These are phyloP conservation scores for Gossypium herbaceum DNA, from an alignment of 345 rosid species.

Conservation along the genomic window DNA sequence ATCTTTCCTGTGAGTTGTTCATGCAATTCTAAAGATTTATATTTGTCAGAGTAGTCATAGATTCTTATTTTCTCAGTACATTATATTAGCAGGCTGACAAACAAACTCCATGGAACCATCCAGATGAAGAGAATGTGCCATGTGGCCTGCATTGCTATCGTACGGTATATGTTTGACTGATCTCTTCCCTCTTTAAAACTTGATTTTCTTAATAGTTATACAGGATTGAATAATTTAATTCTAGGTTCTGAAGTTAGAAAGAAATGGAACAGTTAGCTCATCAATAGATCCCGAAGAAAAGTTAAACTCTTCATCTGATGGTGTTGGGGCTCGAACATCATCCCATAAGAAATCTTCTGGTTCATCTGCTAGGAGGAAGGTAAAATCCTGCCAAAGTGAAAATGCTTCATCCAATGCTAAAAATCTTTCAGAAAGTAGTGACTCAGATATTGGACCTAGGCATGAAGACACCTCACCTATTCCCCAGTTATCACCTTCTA, in stretches of 20 bases:
- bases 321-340: conserved; percentile 35
- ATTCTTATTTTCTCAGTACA: conserved; percentile 19
- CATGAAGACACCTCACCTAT: conserved; percentile 42
- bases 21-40: conserved; percentile 24
- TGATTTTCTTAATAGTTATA: not conserved
- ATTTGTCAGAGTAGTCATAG: conserved; percentile 20
- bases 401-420: conserved; percentile 90
- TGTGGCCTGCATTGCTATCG: conserved; percentile 80
- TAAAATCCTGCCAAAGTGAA: conserved; percentile 71
- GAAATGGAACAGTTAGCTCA: conserved; percentile 25
- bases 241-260: conserved; percentile 65
- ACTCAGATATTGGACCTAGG: conserved; percentile 67
- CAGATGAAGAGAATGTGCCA: conserved; percentile 54
- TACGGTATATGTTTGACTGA: conserved; percentile 41
- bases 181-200: conserved; percentile 8
- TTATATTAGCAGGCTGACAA: conserved; percentile 62
- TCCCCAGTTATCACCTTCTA: conserved; percentile 45
- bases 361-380: conserved; percentile 42
- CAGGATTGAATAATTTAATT: conserved; percentile 10
- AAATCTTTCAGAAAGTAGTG: conserved; percentile 73
- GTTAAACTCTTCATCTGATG: conserved; percentile 50
- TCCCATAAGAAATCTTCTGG: conserved; percentile 40
- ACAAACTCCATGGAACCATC: conserved; percentile 64
- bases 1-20: conserved; percentile 76
- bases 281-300: conserved; percentile 44